These are phyloP conservation scores for Scedosporium minutisporum DNA, from an alignment of 2,329 filamentous ascomycete genomes.

Conservation along the genomic window DNA sequence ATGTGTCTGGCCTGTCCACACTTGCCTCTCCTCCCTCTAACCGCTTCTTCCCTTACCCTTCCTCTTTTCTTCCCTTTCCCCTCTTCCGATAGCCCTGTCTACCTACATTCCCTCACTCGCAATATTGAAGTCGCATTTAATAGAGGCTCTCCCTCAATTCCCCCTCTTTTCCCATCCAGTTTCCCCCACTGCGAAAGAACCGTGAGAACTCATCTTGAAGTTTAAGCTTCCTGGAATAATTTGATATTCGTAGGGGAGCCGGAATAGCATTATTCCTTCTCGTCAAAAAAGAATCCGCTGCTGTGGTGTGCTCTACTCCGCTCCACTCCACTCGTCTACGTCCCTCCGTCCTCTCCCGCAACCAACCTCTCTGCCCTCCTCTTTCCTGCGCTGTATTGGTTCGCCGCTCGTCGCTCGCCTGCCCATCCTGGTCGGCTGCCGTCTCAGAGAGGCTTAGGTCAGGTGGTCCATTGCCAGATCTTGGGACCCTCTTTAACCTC, in stretches of 20 bases:
- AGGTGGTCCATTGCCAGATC: neutral
- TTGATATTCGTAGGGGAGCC: neutral
- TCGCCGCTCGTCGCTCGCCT: neutral
- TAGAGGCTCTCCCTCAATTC: neutral
- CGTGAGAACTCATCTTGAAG: neutral
- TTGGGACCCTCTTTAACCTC: neutral
- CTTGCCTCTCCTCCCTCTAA: neutral
- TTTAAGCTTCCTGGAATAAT: neutral
- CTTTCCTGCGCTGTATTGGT: neutral
- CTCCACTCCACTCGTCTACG: constrained; percentile 13
- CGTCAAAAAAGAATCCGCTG: neutral
- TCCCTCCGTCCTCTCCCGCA: too few species aligned
- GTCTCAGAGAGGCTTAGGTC: constrained; percentile 1
- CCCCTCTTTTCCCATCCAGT: neutral
- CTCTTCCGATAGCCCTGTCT: neutral
- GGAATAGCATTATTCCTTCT: neutral
- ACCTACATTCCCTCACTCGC: too few species aligned
- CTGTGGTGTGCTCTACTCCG: neutral
- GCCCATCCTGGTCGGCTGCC: constrained; percentile 1
- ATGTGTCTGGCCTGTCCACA: too few species aligned
- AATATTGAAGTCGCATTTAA: neutral
- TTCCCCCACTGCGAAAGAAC: neutral
- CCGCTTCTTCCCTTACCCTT: neutral
- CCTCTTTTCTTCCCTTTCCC: neutral
- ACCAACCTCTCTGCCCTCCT: neutral